Base-by-base conservation (phyloP, 202 grass and related monocot species). In the Digitaria exilis region DNA sequence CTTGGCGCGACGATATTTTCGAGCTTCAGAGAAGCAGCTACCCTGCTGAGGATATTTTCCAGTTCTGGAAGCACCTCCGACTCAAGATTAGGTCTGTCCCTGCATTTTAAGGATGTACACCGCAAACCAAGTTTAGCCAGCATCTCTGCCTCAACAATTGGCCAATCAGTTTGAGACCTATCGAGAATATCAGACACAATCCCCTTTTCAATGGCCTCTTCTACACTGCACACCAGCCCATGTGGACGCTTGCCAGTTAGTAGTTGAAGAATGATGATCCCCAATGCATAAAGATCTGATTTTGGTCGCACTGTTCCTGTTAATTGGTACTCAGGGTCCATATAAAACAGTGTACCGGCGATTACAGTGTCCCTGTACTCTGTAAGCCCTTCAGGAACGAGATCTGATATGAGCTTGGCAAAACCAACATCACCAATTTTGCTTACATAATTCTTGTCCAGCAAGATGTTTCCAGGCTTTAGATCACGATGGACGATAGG, bases 371-470 rank as follows among this genome's bases (percentile, higher is more conserved):
- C 94, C 66, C 82, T 92, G 89, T 97, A 97, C 63, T 92, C 94
- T 56, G 94, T 97, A 26, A 92, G 59, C 15, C 88, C 94, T 84
- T 97, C 94, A 39, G 94, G 88, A 54, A 90, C 90, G 52, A 91
- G 83, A 71, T 97, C 84, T 39, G 80, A 85, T 77, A 97, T 89
- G 29, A 94, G 90, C 79, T 92, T 97, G 4, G 95, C 90, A 21
- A 91, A 87, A 77, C 95, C 95, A 30, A 94, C 95, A 39, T 97
- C 95, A 7, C 92, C 95, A 78, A 97, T 97, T 82, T 97, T 97
- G 79, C 92, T 91, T 43, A 85, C 90, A 60, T 86, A 94, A 60
- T 97, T 94, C 58, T 85, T 85, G 84, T 97, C 90, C 61, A 97
- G 77, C 66, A 97, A 84, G 74, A 97, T 97, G 70, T 97, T 97